A percentile compares a stretch with the other conserved stretches of the same genome.
These are phyloP conservation scores for Chalciporus piperatus DNA, from an alignment of 768 basidiomycete species.

Conservation along the genomic window DNA sequence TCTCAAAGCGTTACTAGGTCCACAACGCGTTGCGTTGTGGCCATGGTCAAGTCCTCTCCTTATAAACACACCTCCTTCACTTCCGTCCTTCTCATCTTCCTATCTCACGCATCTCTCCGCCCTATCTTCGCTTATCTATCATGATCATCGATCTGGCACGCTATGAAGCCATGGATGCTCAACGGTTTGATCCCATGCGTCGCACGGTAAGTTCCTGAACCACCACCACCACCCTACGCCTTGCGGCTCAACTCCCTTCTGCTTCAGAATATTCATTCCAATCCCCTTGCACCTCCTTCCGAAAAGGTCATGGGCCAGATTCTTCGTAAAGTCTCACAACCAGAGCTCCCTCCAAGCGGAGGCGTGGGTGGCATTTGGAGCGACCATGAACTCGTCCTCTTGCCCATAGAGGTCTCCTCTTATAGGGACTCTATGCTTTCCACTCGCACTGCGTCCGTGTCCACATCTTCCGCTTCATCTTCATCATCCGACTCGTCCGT, in stretches of 20 bases:
- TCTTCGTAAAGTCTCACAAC: constrained; percentile 22
- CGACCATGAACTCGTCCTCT: constrained; percentile 34
- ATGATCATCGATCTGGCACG: constrained; percentile 27
- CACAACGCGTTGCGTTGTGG: constrained; percentile 20
- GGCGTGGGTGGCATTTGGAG: constrained; percentile 33
- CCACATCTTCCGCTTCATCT: constrained; percentile 8
- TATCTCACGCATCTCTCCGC: constrained; percentile 22
- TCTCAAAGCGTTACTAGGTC: constrained; percentile 20
- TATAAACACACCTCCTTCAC: constrained; percentile 24
- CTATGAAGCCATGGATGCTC: constrained; percentile 29
- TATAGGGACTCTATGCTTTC: constrained; percentile 12
- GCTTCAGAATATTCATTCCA: constrained; percentile 18
- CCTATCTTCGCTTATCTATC: constrained; percentile 29
- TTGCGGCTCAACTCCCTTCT: constrained; percentile 19
- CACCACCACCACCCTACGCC: constrained; percentile 12
- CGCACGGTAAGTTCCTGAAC: constrained; percentile 23
- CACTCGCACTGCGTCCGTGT: not conserved
- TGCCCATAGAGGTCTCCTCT: constrained; percentile 27
- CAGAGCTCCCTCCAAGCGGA: constrained; percentile 12
- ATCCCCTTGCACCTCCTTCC: constrained; percentile 8
- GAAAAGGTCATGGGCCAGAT: constrained; percentile 28
- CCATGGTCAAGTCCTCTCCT: constrained; percentile 20
- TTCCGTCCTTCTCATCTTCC: constrained; percentile 29
- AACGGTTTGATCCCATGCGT: constrained; percentile 33
- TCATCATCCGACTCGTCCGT: constrained; percentile 13